Evolutionary conservation across 345 rosid species (phyloP).

Genomic region (Mangifera indica): DNA sequence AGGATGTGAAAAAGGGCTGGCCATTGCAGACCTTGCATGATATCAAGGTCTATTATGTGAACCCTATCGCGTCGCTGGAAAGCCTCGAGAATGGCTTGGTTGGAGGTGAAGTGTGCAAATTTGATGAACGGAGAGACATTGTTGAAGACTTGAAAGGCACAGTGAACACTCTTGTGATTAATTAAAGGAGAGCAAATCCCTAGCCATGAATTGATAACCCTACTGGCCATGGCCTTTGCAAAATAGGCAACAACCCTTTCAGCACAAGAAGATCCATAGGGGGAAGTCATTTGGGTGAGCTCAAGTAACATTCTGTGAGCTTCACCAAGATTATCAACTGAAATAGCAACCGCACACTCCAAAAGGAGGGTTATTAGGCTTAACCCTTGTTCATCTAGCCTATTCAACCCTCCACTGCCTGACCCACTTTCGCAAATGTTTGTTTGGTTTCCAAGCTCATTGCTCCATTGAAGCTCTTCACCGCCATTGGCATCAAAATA

Average conservation of each 20-base stretch:
- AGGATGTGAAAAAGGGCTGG: constrained; percentile 73
- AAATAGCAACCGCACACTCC: constrained; percentile 65
- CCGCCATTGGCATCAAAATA: constrained; percentile 5
- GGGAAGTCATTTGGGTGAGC: constrained; percentile 69
- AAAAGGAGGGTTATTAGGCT: constrained; percentile 46
- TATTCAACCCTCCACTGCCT: constrained; percentile 13
- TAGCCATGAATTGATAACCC: constrained; percentile 69
- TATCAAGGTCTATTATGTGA: constrained; percentile 65
- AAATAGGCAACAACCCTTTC: constrained; percentile 72
- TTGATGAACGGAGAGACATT: constrained; percentile 64
- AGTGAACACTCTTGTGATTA: constrained; percentile 37
- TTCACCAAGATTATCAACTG: constrained; percentile 62
- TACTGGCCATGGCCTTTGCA: constrained; percentile 59
- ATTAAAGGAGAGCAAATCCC: constrained; percentile 59
- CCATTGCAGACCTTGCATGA: constrained; percentile 81
- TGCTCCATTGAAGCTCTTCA: constrained; percentile 26
- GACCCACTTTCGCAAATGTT: constrained; percentile 11
- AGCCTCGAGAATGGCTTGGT: constrained; percentile 74
- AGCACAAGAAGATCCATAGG: constrained; percentile 57
- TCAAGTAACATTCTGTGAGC: constrained; percentile 63
- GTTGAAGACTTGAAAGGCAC: constrained; percentile 55
- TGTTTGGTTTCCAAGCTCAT: constrained; percentile 13
- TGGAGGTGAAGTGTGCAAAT: constrained; percentile 69
- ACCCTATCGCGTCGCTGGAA: constrained; percentile 49
- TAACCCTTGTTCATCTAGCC: constrained; percentile 44